Conservation (phyloP, 805 yeast species). For the Pichia membranifaciens region DNA sequence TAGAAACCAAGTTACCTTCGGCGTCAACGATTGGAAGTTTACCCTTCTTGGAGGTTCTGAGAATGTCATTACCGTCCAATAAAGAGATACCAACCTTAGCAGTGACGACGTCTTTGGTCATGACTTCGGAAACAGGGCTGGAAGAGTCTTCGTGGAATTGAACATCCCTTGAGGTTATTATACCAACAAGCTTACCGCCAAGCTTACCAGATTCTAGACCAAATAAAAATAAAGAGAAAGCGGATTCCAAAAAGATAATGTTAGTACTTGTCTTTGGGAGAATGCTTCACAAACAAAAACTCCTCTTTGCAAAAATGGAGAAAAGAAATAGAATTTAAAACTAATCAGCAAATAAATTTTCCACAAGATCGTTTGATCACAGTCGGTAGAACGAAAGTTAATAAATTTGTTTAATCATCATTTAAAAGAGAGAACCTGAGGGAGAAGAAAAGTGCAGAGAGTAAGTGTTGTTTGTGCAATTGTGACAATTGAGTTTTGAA, state of each 20-base stretch:
- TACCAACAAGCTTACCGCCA: slow-evolving; percentile 90
- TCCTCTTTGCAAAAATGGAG: no score
- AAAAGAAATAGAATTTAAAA: no score
- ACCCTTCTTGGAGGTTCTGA: slow-evolving; percentile 93
- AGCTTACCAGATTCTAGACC: slow-evolving; percentile 70
- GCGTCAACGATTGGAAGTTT: slow-evolving; percentile 89
- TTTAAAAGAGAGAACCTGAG: slow-evolving; percentile 16
- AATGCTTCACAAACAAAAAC: no score
- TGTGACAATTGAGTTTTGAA: neutral
- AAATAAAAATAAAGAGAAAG: slow-evolving; percentile 1
- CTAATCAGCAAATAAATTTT: slow-evolving; percentile 43
- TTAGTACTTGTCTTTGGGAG: no score
- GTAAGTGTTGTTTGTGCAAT: neutral
- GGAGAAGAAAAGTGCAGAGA: no score
- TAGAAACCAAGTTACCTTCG: slow-evolving; percentile 69
- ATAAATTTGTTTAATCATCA: slow-evolving; percentile 52
- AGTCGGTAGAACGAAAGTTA: slow-evolving; percentile 99
- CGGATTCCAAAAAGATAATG: neutral
- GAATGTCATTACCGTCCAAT: slow-evolving; percentile 80
- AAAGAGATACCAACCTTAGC: slow-evolving; percentile 79
- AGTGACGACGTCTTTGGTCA: slow-evolving; percentile 86
- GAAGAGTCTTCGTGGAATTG: slow-evolving; percentile 81
- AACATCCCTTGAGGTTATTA: slow-evolving; percentile 93
- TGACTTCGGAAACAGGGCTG: slow-evolving; percentile 63
- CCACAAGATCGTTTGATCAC: slow-evolving; percentile 97